Evolutionary conservation across 495 filamentous ascomycete species (phyloP).

Genomic region (Extremus antarcticus): DNA sequence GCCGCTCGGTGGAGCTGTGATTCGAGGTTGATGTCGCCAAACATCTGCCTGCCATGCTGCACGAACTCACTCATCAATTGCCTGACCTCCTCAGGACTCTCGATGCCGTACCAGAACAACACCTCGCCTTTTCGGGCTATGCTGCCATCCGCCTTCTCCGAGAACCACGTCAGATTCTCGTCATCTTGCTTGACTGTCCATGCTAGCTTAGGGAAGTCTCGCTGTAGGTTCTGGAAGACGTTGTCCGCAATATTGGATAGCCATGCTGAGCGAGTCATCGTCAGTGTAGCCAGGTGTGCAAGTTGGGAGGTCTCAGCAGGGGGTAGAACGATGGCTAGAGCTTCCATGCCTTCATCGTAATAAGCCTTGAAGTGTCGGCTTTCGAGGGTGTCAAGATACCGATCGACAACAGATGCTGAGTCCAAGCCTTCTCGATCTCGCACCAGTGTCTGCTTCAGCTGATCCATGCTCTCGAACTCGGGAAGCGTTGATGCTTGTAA

Average conservation of each 20-base stretch:
- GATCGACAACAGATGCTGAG: conserved; percentile 71
- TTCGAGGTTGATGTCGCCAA: conserved; percentile 84
- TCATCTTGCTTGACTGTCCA: conserved; percentile 98
- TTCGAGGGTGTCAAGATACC: conserved; percentile 68
- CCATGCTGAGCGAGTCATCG: conserved; percentile 93
- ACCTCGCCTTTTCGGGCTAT: conserved; percentile 68
- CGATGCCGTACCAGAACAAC: conserved; percentile 94
- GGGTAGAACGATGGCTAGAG: conserved; percentile 83
- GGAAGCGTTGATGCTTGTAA: conserved; percentile 60
- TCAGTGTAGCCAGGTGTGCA: conserved; percentile 83
- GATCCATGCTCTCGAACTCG: conserved; percentile 66
- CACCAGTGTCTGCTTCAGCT: conserved; percentile 72
- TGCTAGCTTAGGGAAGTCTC: conserved; percentile 79
- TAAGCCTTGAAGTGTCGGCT: conserved; percentile 82
- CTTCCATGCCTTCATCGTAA: conserved; percentile 94
- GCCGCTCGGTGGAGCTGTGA: conserved; percentile 70
- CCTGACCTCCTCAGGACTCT: conserved; percentile 73
- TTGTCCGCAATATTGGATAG: conserved; percentile 95
- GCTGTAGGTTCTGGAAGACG: conserved; percentile 84
- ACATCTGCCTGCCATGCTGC: conserved; percentile 72
- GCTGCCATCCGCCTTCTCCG: conserved; percentile 91
- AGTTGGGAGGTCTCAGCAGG: conserved; percentile 37
- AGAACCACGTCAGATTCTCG: conserved; percentile 98
- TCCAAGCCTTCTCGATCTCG: conserved; percentile 79
- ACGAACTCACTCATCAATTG: conserved; percentile 82